Base-by-base conservation (phyloP, 192 early-diverging fungal species). In the Coemansia sp. region DNA sequence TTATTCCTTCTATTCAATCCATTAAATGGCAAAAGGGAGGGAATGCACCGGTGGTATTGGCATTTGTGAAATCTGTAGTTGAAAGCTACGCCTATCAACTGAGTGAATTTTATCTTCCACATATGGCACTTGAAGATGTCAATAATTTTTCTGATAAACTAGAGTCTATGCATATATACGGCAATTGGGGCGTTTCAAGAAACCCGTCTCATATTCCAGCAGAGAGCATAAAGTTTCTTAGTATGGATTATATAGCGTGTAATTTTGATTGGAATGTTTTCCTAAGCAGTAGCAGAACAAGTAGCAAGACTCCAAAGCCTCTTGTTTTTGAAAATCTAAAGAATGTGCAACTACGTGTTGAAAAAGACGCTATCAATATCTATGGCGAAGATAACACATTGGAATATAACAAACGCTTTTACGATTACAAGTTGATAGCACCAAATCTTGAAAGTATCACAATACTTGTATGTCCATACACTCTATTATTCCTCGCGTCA, bases 31-130 rank as follows among this genome's bases (percentile, higher is more conserved):
- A 10, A 12, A 19, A 10, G 7, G 13, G 21, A 9, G 13, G 52
- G 6, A 26, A 54, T 26, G 52, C 8, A 9, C 52, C 52, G 6
- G 21, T 54, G 4, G 21, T 54, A 6, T 23, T 54, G 8, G 52
- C 19, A 19, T 54, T 54, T 54, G 52, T 54, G 26, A 54, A 54
- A 13, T 54, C 52, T 12, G 21, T 54, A 23, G 52, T 54, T 23
- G 26, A 26, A 6, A 26, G 52, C 52, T 54, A 54, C 21, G 21
- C 52, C 19, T 8, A 54, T 2, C 52, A 26, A 13, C 5, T 54
- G 3, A 26, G 21, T 6, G 52, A 23, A 8, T 54, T 54, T 9
- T 9, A 26, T 9, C 52, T 54, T 54, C 52, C 52, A 11, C 52
- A 21, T 0, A 6, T 7, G 8, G 9, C 9, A 26, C 52, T 54